These are phyloP conservation scores for Alternaria metachromatica DNA, from an alignment of 2,329 filamentous ascomycete genomes.

Conservation along the genomic window DNA sequence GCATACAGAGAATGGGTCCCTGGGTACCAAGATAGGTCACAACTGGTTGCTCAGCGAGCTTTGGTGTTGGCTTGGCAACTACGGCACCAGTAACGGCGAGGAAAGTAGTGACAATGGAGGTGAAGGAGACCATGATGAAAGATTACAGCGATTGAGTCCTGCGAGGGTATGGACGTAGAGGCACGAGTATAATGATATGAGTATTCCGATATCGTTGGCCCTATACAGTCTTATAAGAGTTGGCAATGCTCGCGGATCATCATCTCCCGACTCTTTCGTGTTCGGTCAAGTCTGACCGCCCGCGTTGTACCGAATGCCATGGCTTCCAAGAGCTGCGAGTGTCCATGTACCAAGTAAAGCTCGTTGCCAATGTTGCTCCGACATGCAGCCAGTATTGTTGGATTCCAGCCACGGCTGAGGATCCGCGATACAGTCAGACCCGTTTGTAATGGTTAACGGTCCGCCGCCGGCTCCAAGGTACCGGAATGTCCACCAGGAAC, in stretches of 20 bases:
- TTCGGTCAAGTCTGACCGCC: neutral
- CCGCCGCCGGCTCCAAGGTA: slow-evolving; percentile 16
- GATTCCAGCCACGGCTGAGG: neutral
- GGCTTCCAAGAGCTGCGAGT: slow-evolving; percentile 24
- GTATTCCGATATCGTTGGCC: neutral
- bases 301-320: slow-evolving; percentile 15
- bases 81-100: slow-evolving; percentile 22
- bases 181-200: neutral
- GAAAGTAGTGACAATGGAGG: slow-evolving; percentile 26
- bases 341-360: slow-evolving; percentile 11
- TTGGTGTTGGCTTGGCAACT: slow-evolving; percentile 27
- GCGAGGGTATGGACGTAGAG: neutral
- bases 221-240: neutral
- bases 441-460: slow-evolving; percentile 18
- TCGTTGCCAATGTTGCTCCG: slow-evolving; percentile 4
- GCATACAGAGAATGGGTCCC: slow-evolving; percentile 36
- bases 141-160: neutral
- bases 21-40: slow-evolving; percentile 43
- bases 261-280: neutral
- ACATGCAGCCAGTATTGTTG: neutral
- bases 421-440: slow-evolving; percentile 7
- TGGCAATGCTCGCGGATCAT: neutral
- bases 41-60: slow-evolving; percentile 31
- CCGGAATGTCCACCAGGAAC: neutral
- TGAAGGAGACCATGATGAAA: slow-evolving; percentile 30